phyloP scores from a whole-genome alignment of 192 early-diverging fungal species.

The Lobosporangium transversale region DNA sequence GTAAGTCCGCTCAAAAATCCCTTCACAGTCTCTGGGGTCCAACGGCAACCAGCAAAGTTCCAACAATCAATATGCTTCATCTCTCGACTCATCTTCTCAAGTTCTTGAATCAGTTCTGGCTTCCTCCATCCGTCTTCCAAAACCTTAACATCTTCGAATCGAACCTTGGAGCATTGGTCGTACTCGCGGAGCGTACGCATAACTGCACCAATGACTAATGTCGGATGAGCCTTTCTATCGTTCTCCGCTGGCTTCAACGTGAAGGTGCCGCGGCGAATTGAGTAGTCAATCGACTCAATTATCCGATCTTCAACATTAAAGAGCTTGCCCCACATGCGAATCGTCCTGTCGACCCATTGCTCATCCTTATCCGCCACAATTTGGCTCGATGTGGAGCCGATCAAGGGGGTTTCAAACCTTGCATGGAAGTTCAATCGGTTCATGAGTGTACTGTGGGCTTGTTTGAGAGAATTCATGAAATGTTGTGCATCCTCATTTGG shows the following conservation, averaged over 20 bases:
- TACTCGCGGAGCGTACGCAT: constrained; percentile 39
- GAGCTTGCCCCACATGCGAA: constrained; percentile 21
- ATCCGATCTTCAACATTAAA: constrained; percentile 14
- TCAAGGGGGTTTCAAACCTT: no score
- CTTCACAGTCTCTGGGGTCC: constrained; percentile 20
- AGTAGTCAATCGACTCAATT: constrained; percentile 10
- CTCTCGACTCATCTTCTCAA: constrained; percentile 31
- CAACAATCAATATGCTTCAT: constrained; percentile 41
- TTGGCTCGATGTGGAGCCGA: not conserved
- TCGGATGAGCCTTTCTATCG: constrained; percentile 13
- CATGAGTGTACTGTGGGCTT: constrained; percentile 21
- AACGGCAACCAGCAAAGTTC: constrained; percentile 48
- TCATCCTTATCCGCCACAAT: constrained; percentile 2
- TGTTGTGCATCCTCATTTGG: constrained; percentile 8
- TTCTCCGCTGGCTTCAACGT: constrained; percentile 17
- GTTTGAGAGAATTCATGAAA: constrained; percentile 2
- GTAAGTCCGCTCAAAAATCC: constrained; percentile 33
- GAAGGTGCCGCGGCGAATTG: constrained; percentile 14
- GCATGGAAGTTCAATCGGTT: constrained; percentile 14
- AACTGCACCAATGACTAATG: constrained; percentile 10
- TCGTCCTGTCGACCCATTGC: constrained; percentile 12
- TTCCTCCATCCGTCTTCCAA: constrained; percentile 37
- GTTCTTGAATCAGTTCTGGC: constrained; percentile 37
- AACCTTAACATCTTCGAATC: constrained; percentile 25
- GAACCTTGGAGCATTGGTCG: constrained; percentile 33